Evolutionary conservation across 345 rosid genomes (phyloP).

Genomic region (Corchorus olitorius): DNA sequence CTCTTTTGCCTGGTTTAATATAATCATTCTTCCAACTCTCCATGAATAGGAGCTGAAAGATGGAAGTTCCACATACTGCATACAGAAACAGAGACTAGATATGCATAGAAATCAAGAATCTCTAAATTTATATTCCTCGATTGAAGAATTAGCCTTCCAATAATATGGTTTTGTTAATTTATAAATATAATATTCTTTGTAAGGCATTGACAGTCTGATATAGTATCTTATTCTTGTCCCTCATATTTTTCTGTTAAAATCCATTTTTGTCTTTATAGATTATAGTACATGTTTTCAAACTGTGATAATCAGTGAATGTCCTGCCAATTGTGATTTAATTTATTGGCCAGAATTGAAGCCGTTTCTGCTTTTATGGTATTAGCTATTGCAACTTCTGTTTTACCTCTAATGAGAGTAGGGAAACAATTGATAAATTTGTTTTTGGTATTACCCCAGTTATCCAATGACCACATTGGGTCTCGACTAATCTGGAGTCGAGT

Average conservation of each 20-base stretch:
- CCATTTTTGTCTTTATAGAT: neutral
- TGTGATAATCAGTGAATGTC: neutral
- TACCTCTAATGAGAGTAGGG: too few species aligned
- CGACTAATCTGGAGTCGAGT: too few species aligned
- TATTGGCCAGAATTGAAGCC: neutral
- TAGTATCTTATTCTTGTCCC: neutral
- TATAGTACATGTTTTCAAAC: neutral
- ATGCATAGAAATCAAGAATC: conserved; percentile 22
- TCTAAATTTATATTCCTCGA: conserved; percentile 23
- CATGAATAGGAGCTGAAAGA: conserved; percentile 7
- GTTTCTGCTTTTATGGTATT: neutral
- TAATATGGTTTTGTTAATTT: conserved; percentile 29
- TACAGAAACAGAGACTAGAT: conserved; percentile 15
- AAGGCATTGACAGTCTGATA: conserved; percentile 8
- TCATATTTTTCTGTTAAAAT: neutral
- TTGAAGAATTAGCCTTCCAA: conserved; percentile 24
- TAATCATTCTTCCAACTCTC: neutral
- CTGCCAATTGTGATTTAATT: conserved; percentile 6
- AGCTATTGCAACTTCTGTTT: too few species aligned
- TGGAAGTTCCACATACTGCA: conserved; percentile 10
- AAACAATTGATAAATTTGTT: too few species aligned
- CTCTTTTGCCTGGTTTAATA: neutral
- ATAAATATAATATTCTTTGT: conserved; percentile 34
- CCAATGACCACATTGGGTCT: too few species aligned
- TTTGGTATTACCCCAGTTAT: too few species aligned